These are phyloP conservation scores for Mycena rosella DNA, from an alignment of 768 basidiomycete species.

Conservation along the genomic window DNA sequence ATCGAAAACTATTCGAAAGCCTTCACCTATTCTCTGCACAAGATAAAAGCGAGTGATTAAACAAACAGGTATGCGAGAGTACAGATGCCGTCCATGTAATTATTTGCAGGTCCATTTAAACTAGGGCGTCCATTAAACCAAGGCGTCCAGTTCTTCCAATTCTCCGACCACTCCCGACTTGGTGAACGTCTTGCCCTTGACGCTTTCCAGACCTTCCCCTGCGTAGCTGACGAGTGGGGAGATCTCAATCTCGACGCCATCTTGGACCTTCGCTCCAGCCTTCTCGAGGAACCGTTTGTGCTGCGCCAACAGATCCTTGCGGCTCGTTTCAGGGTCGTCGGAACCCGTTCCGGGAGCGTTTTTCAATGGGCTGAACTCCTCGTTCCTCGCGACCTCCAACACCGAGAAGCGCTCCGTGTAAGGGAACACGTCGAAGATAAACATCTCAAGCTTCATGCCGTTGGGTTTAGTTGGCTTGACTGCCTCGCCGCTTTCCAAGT, in stretches of 20 bases:
- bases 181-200: conserved; percentile 83
- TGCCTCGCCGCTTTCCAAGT: conserved; percentile 72
- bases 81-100: conserved; percentile 37
- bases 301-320: conserved; percentile 89
- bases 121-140: conserved; percentile 56
- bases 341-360: conserved; percentile 94
- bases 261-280: conserved; percentile 80
- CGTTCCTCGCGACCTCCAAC: conserved; percentile 86
- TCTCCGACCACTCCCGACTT: conserved; percentile 78
- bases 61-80: conserved; percentile 38
- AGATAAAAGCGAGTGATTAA: conserved; percentile 33
- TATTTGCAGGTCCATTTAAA: conserved; percentile 37
- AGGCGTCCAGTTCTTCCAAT: conserved; percentile 78
- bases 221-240: conserved; percentile 91
- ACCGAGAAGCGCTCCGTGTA: conserved; percentile 87
- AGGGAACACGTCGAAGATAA: conserved; percentile 99
- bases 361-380: conserved; percentile 98
- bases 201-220: conserved; percentile 88
- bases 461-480: conserved; percentile 93
- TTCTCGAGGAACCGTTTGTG: conserved; percentile 85
- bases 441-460: conserved; percentile 99
- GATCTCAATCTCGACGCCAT: conserved; percentile 89
- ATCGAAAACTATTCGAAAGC: conserved; percentile 30
- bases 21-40: conserved; percentile 9
- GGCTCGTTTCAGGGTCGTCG: conserved; percentile 92